These are phyloP conservation scores for Thelonectria rubi DNA, from an alignment of 2,329 filamentous ascomycete species.

Conservation along the genomic window DNA sequence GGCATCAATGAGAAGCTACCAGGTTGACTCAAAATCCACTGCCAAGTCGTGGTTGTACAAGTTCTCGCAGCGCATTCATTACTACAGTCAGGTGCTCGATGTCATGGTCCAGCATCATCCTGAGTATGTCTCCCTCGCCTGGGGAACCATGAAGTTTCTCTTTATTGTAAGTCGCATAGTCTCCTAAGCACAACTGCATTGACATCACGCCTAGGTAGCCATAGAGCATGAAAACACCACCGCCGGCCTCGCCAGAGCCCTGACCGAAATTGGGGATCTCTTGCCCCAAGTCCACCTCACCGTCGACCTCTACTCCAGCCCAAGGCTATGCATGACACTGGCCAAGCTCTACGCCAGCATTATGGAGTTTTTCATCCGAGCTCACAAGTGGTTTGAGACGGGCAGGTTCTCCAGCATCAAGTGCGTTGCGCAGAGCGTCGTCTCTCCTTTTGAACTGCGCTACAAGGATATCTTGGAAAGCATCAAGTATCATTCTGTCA, in stretches of 20 bases:
- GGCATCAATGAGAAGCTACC: background rate
- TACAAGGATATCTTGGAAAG: conserved; percentile 7
- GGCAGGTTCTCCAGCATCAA: background rate
- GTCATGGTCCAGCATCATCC: too few species aligned
- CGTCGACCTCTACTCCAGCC: background rate
- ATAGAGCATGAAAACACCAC: conserved; percentile 8
- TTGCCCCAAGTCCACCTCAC: background rate
- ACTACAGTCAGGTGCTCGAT: too few species aligned
- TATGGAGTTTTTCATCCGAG: conserved; percentile 1
- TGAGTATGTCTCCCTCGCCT: too few species aligned
- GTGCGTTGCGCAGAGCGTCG: conserved; percentile 1
- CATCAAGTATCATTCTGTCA: background rate
- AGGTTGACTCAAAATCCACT: background rate
- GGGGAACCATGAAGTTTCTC: too few species aligned
- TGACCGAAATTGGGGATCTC: background rate
- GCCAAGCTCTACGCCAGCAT: conserved; percentile 1
- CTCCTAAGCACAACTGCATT: too few species aligned
- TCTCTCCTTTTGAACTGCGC: background rate
- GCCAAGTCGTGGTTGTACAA: background rate
- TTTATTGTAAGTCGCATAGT: too few species aligned
- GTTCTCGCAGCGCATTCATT: too few species aligned
- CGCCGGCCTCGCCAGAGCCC: conserved; percentile 1
- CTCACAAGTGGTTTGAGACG: conserved; percentile 6
- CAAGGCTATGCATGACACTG: background rate
- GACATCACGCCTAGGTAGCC: background rate